Conservation (phyloP, 768 basidiomycete species). For the Lactarius hengduanensis region DNA sequence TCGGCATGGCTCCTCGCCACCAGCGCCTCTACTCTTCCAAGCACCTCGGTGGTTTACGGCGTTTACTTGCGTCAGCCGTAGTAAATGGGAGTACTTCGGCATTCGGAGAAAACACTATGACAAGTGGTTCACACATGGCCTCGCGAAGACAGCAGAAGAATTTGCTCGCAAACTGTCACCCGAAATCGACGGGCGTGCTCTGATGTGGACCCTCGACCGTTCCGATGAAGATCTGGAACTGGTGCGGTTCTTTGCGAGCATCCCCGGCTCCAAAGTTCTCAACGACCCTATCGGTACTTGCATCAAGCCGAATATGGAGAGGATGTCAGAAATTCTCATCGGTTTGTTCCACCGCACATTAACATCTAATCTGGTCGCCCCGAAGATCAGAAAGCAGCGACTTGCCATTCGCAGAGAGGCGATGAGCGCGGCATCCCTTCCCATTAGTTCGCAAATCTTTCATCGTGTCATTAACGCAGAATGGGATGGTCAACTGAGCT, state of each 20-base stretch:
- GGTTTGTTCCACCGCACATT: neutral
- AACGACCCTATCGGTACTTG: neutral
- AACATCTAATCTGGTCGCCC: neutral
- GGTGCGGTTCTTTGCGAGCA: neutral
- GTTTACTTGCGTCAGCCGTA: neutral
- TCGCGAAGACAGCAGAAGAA: neutral
- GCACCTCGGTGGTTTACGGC: neutral
- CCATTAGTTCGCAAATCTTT: neutral
- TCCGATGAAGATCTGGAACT: neutral
- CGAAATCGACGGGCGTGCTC: neutral
- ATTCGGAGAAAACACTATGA: neutral
- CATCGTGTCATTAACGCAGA: neutral
- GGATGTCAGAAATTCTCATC: neutral
- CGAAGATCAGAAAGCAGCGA: neutral
- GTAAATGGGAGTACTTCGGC: slow-evolving; percentile 1
- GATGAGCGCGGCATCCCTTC: neutral
- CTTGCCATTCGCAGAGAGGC: neutral
- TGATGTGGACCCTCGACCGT: neutral
- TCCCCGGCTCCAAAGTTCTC: neutral
- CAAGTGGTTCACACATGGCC: neutral
- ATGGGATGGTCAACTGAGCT: neutral
- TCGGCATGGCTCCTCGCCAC: neutral
- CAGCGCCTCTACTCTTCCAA: neutral
- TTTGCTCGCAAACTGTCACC: neutral
- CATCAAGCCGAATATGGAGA: neutral